phyloP scores from a whole-genome alignment of 2,329 filamentous ascomycete genomes.

The Karstenula rhodostoma region DNA sequence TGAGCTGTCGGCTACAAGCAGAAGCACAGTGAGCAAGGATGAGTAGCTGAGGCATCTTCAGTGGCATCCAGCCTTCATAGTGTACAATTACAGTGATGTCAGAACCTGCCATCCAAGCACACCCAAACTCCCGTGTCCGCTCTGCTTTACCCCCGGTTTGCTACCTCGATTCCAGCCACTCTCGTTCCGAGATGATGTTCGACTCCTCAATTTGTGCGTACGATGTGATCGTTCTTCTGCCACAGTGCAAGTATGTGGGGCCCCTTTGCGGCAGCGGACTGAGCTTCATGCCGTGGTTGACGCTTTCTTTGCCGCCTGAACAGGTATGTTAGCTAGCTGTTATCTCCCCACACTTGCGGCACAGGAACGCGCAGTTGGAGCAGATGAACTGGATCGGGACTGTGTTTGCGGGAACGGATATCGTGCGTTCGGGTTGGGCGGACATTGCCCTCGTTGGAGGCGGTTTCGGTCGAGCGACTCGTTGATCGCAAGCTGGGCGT shows the following conservation, averaged over 20 bases:
- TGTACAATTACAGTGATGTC: not conserved
- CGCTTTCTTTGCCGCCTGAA: conserved; percentile 1
- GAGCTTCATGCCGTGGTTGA: not conserved
- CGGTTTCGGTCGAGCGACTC: not conserved
- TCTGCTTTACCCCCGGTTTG: not conserved
- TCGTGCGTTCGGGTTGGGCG: not conserved
- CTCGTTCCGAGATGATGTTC: not conserved
- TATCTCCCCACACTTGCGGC: not conserved
- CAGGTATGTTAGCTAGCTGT: not conserved
- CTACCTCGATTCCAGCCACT: not conserved
- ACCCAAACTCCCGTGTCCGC: not conserved
- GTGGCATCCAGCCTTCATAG: not conserved
- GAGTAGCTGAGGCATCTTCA: not conserved
- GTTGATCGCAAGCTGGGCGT: not conserved
- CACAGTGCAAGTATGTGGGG: not conserved
- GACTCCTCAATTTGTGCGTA: not conserved
- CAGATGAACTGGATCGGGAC: not conserved
- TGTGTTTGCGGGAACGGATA: not conserved
- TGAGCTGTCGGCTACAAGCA: not conserved
- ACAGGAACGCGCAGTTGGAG: not conserved
- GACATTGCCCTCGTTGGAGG: not conserved
- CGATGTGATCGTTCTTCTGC: not conserved
- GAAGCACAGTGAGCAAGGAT: not conserved
- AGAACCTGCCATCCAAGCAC: not conserved
- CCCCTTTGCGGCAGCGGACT: not conserved